Conservation (phyloP, 768 basidiomycete species). For the Phlebiopsis gigantea region DNA sequence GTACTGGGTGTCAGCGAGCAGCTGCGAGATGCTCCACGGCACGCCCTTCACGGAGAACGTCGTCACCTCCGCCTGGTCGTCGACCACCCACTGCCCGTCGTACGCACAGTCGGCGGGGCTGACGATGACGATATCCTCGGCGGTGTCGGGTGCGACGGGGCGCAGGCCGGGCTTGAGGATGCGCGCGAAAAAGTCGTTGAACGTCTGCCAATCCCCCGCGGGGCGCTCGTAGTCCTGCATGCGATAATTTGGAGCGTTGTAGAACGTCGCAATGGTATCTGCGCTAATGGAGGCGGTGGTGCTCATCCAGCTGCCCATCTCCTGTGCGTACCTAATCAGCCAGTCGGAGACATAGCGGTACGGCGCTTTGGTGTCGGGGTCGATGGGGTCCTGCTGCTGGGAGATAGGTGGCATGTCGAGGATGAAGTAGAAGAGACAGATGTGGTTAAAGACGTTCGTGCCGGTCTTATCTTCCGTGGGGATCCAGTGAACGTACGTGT, state of each 20-base stretch:
- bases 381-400: constrained; percentile 9
- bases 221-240: constrained; percentile 14
- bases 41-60: constrained; percentile 15
- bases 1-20: constrained; percentile 12
- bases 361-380: constrained; percentile 6
- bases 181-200: constrained; percentile 21
- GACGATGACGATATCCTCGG: constrained; percentile 8
- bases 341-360: constrained; percentile 15
- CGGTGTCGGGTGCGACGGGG: constrained; percentile 2
- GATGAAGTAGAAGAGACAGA: constrained; percentile 19
- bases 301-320: constrained; percentile 16
- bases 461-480: constrained; percentile 11
- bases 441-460: constrained; percentile 10
- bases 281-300: constrained; percentile 12
- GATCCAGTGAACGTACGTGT: constrained; percentile 13
- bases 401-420: constrained; percentile 11
- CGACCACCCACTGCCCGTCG: constrained; percentile 13
- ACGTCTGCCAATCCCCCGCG: constrained; percentile 15
- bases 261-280: constrained; percentile 11
- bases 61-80: constrained; percentile 5
- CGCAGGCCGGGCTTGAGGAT: constrained; percentile 11
- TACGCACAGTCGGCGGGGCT: constrained; percentile 14
- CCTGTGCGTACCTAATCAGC: constrained; percentile 17
- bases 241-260: constrained; percentile 8
- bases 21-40: constrained; percentile 16